A percentile compares a stretch with the other conserved stretches of the same genome.
These are phyloP conservation scores for Terana coerulea DNA, from an alignment of 768 basidiomycete genomes.

Conservation along the genomic window DNA sequence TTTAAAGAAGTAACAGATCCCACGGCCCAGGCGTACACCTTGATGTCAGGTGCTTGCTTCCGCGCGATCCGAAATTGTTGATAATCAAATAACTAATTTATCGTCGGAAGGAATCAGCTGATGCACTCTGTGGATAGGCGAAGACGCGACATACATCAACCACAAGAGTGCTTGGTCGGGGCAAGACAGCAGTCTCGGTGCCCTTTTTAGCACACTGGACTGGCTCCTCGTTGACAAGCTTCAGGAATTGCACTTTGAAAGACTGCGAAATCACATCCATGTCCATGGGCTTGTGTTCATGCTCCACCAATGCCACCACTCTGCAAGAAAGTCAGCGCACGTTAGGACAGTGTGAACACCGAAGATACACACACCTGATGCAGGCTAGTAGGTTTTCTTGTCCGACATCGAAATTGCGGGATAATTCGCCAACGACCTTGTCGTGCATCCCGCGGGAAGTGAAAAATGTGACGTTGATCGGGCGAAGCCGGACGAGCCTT, in stretches of 20 bases:
- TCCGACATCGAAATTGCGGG: neutral
- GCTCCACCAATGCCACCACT: too few species aligned
- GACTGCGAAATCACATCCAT: neutral
- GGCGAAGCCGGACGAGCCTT: neutral
- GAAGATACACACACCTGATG: too few species aligned
- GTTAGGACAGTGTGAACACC: too few species aligned
- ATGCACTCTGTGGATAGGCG: neutral
- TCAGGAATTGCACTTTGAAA: neutral
- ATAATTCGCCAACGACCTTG: neutral
- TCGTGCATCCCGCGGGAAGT: neutral
- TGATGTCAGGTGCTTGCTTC: neutral
- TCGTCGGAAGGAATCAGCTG: neutral
- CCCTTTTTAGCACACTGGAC: neutral
- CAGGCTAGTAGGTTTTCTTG: too few species aligned
- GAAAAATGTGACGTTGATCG: slow-evolving; percentile 1
- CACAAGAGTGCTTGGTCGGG: neutral
- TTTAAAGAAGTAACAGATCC: neutral
- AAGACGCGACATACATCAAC: neutral
- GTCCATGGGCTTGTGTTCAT: neutral
- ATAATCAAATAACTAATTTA: neutral
- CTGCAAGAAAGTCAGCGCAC: too few species aligned
- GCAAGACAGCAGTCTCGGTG: neutral
- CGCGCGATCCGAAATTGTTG: neutral
- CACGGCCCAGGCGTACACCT: neutral
- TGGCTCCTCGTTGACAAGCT: neutral